Percentiles rank a stretch among this genome's conserved stretches.
Evolutionary conservation across 2,329 filamentous ascomycete species (phyloP).

Genomic region (Penicillium hordei): DNA sequence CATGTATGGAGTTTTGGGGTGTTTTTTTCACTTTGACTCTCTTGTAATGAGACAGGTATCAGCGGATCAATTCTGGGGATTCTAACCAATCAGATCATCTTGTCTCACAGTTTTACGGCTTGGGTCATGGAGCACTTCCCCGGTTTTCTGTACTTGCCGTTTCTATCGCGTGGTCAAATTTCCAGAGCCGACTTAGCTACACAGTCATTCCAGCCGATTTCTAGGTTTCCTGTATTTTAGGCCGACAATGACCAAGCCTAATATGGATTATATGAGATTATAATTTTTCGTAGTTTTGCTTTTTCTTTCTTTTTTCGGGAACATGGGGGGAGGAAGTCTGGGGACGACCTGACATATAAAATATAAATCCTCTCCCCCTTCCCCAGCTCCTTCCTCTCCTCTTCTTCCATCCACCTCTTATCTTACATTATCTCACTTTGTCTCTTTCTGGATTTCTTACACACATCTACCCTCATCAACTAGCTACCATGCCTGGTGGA

Average conservation of each 20-base stretch:
- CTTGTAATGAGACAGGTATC: background rate
- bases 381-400: background rate
- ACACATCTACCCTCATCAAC: background rate
- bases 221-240: background rate
- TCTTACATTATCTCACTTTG: background rate
- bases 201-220: constrained; percentile 1
- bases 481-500: constrained; percentile 29
- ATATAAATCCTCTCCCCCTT: constrained; percentile 1
- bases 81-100: background rate
- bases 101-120: background rate
- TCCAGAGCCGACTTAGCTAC: constrained; percentile 5
- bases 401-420: background rate
- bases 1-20: too few species aligned
- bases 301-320: background rate
- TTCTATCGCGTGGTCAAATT: constrained; percentile 1
- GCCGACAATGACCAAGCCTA: background rate
- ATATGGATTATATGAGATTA: background rate
- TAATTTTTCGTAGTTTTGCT: background rate
- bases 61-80: background rate
- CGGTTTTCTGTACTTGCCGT: constrained; percentile 5
- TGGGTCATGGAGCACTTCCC: constrained; percentile 4
- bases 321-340: background rate
- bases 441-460: background rate
- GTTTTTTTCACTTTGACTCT: background rate
- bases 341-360: background rate